Evolutionary conservation across 371 early-diverging fungal species (phyloP), one percentile per base, ranked within the genome.

Genomic region (Apophysomyces elegans): DNA sequence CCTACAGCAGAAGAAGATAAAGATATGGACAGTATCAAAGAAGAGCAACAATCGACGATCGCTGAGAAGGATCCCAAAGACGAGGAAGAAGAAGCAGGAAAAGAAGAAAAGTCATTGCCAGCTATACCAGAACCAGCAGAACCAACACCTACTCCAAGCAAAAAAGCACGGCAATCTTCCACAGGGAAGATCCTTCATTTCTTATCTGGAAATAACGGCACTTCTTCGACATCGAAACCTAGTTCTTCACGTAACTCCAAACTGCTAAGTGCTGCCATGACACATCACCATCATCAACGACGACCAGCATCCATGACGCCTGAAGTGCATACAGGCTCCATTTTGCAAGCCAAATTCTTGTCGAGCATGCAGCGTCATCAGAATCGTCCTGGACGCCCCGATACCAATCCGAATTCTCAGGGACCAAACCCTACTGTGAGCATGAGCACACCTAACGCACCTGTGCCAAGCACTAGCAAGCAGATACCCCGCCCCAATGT

Each of bases 331-430:
- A 50, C 69, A 1, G 32, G 69, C 2, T 81, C 82, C 2, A 81
- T 81, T 47, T 46, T 81, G 16, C 82, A 81, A 50, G 72, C 76
- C 38, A 81, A 81, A 39, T 81, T 81, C 47, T 63, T 79, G 9
- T 79, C 79, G 0, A 81, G 82, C 59, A 64, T 77, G 7, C 74
- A 75, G 46, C 66, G 65, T 14, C 72, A 71, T 14, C 72, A 57
- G 46, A 64, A 56, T 36, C 60, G 36, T 21, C 62, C 58, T 37
- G 18, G 50, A 37, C 50, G n/a, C 4, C 14, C 7, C 16, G 14
- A 38, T 39, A 57, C 62, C 56, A 56, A 18, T 4, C 56, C 18
- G 32, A 9, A 32, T 8, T 7, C 41, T 7, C 7, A 46, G 38
- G 16, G 56, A 47, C 16, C 58, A 56, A 16, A 50, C 1, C 64